Conservation (phyloP, 805 yeast genomes). For the Pichia occidentalis region DNA sequence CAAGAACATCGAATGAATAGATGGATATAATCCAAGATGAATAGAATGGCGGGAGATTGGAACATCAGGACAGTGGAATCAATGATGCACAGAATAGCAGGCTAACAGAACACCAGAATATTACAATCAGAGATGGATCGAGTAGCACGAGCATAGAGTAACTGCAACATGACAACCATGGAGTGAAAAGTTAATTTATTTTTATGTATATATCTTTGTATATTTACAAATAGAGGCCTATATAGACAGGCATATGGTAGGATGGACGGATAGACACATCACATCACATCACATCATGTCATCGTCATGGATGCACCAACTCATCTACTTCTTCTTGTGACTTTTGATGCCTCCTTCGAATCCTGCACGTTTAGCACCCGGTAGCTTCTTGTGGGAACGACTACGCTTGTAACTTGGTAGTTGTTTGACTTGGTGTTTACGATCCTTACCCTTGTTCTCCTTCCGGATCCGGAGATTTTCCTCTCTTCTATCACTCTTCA, state of each 20-base stretch:
- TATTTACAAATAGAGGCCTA: no score
- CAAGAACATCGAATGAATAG: no score
- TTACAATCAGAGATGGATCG: no score
- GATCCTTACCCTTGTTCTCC: constrained; percentile 77
- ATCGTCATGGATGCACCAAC: neutral
- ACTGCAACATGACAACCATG: no score
- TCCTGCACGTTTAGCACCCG: constrained; percentile 49
- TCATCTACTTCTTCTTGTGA: constrained; percentile 12
- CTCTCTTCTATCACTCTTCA: constrained; percentile 81
- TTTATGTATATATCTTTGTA: neutral
- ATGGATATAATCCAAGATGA: no score
- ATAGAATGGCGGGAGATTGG: no score
- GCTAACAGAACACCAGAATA: no score
- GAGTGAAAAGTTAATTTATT: neutral
- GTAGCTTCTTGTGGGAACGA: constrained; percentile 23
- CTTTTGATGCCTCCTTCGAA: constrained; percentile 61
- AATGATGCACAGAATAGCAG: no score
- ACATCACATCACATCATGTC: neutral
- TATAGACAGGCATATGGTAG: no score
- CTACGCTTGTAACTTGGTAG: constrained; percentile 54
- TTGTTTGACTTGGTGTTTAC: constrained; percentile 66
- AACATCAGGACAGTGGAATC: no score
- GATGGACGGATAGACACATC: neutral
- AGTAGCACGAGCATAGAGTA: no score
- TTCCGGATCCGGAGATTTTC: constrained; percentile 81